Percentiles rank a stretch among this genome's conserved stretches.
Evolutionary conservation across 495 filamentous ascomycete species (phyloP).

Genomic region (Aspergillus hancockii): DNA sequence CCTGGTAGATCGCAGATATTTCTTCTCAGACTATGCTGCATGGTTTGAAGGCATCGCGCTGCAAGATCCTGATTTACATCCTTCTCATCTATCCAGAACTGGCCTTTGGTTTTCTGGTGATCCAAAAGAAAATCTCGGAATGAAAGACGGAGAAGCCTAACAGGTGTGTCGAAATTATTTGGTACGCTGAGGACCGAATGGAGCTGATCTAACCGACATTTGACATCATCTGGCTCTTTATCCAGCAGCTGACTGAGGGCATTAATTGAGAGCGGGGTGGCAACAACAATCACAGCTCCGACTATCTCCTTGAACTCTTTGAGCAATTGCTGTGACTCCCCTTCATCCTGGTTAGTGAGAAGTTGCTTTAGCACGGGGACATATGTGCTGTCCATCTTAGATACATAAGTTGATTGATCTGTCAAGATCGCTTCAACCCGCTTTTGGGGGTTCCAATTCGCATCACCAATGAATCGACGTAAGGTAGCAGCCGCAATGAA

Average conservation of each 20-base stretch:
- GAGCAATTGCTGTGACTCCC: neutral
- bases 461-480: conserved; percentile 27
- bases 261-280: conserved; percentile 23
- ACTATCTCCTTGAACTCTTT: conserved; percentile 27
- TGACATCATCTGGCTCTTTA: conserved; percentile 8
- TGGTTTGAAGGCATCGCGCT: neutral
- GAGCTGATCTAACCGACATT: conserved; percentile 16
- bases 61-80: neutral
- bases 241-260: conserved; percentile 17
- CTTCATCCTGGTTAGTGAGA: conserved; percentile 14
- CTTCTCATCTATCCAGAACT: conserved; percentile 9
- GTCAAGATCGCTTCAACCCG: conserved; percentile 20
- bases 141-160: conserved; percentile 27
- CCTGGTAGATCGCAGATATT: conserved; percentile 3
- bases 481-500: conserved; percentile 34
- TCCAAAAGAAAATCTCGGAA: conserved; percentile 31
- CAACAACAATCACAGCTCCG: conserved; percentile 26
- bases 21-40: neutral
- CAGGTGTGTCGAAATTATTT: conserved; percentile 5
- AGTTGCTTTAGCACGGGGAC: conserved; percentile 24
- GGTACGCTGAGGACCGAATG: conserved; percentile 26
- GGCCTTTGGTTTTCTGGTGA: neutral
- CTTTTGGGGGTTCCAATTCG: conserved; percentile 12
- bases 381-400: conserved; percentile 27
- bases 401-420: conserved; percentile 15